Evolutionary conservation across 768 basidiomycete species (phyloP).

Genomic region (Sistotremastrum niveocremeum): DNA sequence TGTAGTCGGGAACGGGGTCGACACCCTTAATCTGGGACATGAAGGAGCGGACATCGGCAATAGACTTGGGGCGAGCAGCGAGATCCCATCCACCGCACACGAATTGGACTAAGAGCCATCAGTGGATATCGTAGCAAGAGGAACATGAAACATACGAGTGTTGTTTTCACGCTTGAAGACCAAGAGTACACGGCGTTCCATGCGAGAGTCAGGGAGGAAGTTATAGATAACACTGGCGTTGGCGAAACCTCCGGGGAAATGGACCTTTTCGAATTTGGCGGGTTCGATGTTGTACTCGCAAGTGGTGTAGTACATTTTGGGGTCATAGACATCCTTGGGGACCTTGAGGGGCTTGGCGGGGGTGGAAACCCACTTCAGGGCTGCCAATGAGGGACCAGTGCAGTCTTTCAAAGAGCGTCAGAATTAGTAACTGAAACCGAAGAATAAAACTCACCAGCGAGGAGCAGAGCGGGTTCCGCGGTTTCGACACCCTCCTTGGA

Average conservation of each 20-base stretch:
- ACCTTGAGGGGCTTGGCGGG: conserved; percentile 8
- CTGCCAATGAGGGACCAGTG: conserved; percentile 16
- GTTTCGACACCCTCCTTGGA: conserved; percentile 6
- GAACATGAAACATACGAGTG: conserved; percentile 4
- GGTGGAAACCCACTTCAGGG: conserved; percentile 14
- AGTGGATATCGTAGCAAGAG: background rate
- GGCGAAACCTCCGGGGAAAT: conserved; percentile 10
- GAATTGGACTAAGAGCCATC: background rate
- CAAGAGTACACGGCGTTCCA: conserved; percentile 7
- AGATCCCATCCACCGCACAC: conserved; percentile 4
- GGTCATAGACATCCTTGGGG: conserved; percentile 13
- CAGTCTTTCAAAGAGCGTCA: conserved; percentile 14
- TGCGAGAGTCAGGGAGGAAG: conserved; percentile 5
- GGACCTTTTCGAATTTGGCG: conserved; percentile 6
- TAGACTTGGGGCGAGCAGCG: background rate
- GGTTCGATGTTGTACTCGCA: conserved; percentile 8
- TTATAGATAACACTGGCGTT: conserved; percentile 7
- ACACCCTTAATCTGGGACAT: conserved; percentile 5
- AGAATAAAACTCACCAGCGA: conserved; percentile 8
- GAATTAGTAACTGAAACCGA: background rate
- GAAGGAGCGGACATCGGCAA: conserved; percentile 8
- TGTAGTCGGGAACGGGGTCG: conserved; percentile 16
- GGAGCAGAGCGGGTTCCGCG: conserved; percentile 10
- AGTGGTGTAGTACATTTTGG: conserved; percentile 13
- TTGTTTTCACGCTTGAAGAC: conserved; percentile 8